These are phyloP conservation scores for Phytophthora ohioensis DNA, from an alignment of 352 stramenopile genomes.

Conservation along the genomic window DNA sequence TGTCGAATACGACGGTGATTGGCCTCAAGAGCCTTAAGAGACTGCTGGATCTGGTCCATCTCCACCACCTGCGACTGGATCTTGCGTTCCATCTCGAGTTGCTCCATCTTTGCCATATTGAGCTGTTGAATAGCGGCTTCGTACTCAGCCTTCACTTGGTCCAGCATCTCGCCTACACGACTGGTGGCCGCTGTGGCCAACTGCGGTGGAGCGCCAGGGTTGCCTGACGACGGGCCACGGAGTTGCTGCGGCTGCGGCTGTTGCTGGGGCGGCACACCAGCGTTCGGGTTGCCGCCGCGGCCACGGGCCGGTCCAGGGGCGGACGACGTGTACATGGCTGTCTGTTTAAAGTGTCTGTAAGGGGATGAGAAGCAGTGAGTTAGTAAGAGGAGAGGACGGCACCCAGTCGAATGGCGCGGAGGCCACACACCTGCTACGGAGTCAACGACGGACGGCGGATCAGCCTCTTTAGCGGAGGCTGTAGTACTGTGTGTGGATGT, in stretches of 20 bases:
- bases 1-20: constrained; percentile 86
- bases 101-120: constrained; percentile 90
- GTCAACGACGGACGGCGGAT: constrained; percentile 1
- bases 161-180: constrained; percentile 83
- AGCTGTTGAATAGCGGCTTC: constrained; percentile 86
- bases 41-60: constrained; percentile 92
- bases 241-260: constrained; percentile 72
- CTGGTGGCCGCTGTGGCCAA: constrained; percentile 49
- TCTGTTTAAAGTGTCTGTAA: neutral
- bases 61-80: constrained; percentile 87
- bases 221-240: constrained; percentile 58
- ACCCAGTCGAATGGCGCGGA: constrained; percentile 3
- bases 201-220: constrained; percentile 48
- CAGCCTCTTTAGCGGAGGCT: neutral
- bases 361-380: neutral
- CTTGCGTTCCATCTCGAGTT: constrained; percentile 90
- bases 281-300: constrained; percentile 65
- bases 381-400: neutral
- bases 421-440: constrained; percentile 14
- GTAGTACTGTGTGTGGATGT: constrained; percentile 8
- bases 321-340: constrained; percentile 74
- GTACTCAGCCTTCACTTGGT: constrained; percentile 88
- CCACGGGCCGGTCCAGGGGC: constrained; percentile 62
- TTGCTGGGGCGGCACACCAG: constrained; percentile 44
- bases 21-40: constrained; percentile 82